These are phyloP conservation scores for Bolboschoenoplectus hybrid DNA, from an alignment of 202 grass and related monocot species.

Conservation along the genomic window DNA sequence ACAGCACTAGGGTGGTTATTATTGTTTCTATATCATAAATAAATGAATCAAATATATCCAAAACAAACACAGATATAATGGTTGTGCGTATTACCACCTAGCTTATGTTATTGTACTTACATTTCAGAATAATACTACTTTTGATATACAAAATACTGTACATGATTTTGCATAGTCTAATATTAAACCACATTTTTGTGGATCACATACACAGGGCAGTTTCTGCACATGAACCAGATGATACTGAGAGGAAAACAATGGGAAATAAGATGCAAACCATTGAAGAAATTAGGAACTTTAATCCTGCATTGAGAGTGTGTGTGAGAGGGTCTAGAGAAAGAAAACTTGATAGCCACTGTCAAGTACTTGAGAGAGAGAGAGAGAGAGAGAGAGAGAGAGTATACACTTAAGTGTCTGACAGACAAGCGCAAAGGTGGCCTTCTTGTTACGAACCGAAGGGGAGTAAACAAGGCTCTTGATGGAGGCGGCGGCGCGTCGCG, in stretches of 20 bases:
- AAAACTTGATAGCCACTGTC: too few species aligned
- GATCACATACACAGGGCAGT: neutral
- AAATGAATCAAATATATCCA: neutral
- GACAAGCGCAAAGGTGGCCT: constrained; percentile 84
- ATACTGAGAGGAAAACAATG: neutral
- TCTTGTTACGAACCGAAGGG: constrained; percentile 84
- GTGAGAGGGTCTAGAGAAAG: neutral
- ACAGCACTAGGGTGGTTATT: neutral
- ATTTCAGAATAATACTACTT: neutral
- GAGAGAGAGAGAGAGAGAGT: neutral
- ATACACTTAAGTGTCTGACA: constrained; percentile 95
- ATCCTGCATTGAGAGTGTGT: neutral
- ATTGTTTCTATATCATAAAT: neutral
- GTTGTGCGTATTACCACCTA: neutral
- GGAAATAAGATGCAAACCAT: neutral
- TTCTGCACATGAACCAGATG: neutral
- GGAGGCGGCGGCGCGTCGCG: constrained; percentile 56
- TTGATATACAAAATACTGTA: neutral
- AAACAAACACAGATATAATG: neutral
- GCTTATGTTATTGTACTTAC: neutral
- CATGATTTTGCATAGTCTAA: neutral
- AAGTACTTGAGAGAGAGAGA: neutral
- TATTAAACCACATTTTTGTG: neutral
- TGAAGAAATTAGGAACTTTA: neutral
- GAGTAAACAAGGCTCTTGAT: constrained; percentile 90